Evolutionary conservation across 192 early-diverging fungal genomes (phyloP), one percentile per base, ranked within the genome.

Genomic region (Obelidium mucronatum): DNA sequence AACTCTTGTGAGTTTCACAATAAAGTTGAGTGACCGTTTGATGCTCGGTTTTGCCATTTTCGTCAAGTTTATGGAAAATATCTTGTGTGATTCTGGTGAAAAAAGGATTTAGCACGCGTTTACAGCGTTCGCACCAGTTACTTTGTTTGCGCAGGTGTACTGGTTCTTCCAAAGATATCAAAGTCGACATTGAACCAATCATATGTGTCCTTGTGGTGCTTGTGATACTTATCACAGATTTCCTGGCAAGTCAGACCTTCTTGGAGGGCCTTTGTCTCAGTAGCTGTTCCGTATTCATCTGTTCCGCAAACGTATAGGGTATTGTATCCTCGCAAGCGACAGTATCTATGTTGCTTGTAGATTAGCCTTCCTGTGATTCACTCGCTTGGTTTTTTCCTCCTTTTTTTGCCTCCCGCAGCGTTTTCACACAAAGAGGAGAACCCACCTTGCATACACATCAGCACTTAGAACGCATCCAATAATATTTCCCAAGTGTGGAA

Each of bases 231-330:
- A 87, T 97, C 96, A 83, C 98, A 98, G 33, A 99, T 90, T 64
- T 90, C 93, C 79, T 94, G 91, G 84, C 94, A 97, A 17, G 93
- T 85, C 15, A 96, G 83, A 2, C 92, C 92, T 76, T 99, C 98
- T 60, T 96, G 91, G 15, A 98, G 78, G 2, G 98, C 98, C 82
- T 98, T 98, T 8, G 96, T 98, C 85, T 99, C 98, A 13, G 98
- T 99, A 2, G 98, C 94, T 22, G 98, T 99, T 39, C 98, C 98
- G 82, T 98, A 98, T 85, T 99, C 98, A 83, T 99, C 98, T 1
- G 98, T 98, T 73, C 98, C 98, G 85, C 94, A 94, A 69, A 99
- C 90, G 75, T 91, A 97, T 22, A 98, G 79, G 2, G 94, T 94
- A 81, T 99, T 99, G 81, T 92, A 89, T 28, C 91, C 93, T 58